phyloP scores from a whole-genome alignment of 163 green algal genomes.

The Smithsoniella earleae region DNA sequence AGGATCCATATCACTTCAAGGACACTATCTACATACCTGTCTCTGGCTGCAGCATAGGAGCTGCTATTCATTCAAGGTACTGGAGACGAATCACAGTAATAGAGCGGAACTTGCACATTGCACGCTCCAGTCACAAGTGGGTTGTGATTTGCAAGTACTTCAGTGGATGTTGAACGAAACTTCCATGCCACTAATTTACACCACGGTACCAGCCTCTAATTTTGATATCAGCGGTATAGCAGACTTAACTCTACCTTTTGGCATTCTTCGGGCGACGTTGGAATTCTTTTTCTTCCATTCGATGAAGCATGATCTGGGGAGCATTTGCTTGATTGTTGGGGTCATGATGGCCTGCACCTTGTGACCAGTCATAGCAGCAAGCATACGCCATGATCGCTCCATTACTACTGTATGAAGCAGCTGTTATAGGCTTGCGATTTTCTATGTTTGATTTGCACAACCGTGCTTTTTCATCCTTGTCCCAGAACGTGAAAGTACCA shows the following conservation, averaged over 20 bases:
- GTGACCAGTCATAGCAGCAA: conserved; percentile 22
- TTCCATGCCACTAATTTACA: no score
- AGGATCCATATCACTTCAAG: no score
- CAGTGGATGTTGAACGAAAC: no score
- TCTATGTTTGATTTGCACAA: conserved; percentile 40
- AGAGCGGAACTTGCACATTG: no score
- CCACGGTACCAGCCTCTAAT: no score
- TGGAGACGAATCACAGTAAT: no score
- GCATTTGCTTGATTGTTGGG: conserved; percentile 4
- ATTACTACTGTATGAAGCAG: conserved; percentile 4
- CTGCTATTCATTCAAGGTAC: no score
- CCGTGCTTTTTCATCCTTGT: conserved; percentile 96
- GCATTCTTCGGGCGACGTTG: conserved; percentile 25
- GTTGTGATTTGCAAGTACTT: no score
- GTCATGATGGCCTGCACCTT: conserved; percentile 12
- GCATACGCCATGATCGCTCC: conserved; percentile 27
- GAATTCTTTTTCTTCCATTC: conserved; percentile 14
- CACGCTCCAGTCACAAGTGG: no score
- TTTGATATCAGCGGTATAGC: no score
- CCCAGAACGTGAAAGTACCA: conserved; percentile 97
- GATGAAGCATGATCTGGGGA: conserved; percentile 20
- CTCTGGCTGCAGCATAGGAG: no score
- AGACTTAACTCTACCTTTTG: conserved; percentile 24
- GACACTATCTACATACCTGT: no score
- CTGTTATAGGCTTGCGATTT: conserved; percentile 6